Conservation (phyloP, 495 filamentous ascomycete genomes). For the Aspergillus nidulans region DNA sequence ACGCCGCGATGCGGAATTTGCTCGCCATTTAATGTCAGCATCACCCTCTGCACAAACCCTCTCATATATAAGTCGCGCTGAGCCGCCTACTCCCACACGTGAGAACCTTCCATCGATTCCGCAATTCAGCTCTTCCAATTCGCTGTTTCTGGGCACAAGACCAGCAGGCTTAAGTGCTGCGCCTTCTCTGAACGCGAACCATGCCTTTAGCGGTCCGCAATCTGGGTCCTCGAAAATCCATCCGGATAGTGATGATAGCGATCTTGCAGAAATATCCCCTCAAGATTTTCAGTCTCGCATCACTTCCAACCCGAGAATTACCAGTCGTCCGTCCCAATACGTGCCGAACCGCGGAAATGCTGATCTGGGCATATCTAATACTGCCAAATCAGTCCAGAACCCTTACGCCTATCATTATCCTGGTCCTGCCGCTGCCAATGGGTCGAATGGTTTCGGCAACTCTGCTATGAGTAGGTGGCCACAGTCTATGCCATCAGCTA, state of each 20-base stretch:
- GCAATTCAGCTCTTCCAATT: not conserved
- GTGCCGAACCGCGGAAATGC: not conserved
- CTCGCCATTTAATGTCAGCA: slow-evolving; percentile 34
- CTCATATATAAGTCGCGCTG: slow-evolving; percentile 7
- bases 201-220: not conserved
- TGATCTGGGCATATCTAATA: not conserved
- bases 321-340: not conserved
- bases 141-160: not conserved
- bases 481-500: slow-evolving; percentile 17
- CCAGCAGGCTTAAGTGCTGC: not conserved
- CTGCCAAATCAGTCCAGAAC: not conserved
- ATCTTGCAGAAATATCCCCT: slow-evolving; percentile 25
- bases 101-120: not conserved
- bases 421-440: not conserved
- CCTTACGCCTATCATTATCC: not conserved
- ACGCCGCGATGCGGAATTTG: slow-evolving; percentile 46
- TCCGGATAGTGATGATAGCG: slow-evolving; percentile 27
- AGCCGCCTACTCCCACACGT: not conserved
- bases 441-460: slow-evolving; percentile 3
- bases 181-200: not conserved
- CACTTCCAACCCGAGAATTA: not conserved
- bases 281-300: slow-evolving; percentile 13
- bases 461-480: slow-evolving; percentile 6
- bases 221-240: not conserved
- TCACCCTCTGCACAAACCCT: slow-evolving; percentile 7